Base-by-base conservation (phyloP, 2,329 filamentous ascomycete species). In the Colletotrichum graminicola region DNA sequence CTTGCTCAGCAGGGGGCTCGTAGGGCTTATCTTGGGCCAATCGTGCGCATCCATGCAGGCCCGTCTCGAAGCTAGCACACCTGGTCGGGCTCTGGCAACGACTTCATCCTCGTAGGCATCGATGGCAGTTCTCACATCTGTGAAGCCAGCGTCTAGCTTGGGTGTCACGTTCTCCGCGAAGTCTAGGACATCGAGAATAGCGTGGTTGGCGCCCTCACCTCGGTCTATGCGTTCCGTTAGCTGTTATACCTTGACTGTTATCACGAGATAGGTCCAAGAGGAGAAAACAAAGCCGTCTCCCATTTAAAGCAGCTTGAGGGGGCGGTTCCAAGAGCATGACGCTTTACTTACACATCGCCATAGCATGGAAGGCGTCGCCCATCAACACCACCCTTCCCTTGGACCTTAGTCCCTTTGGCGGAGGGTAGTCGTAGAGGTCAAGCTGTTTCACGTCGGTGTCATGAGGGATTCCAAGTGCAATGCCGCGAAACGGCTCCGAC, bases 121-220 rank as follows among this genome's bases (percentile, higher is more conserved):
- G 5, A 85, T 73, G 0, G 78, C 77, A 0, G 49, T 43, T 23
- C 80, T 76, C 6, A 83, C 59, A 18, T 65, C 63, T 11, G 43
- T 52, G 16, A 66, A 57, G 4, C 23, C 41, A 1, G 26, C 49
- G 2, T 67, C 56, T 39, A 79, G 73, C 2, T 71, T 32, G 0
- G 80, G 77, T 0, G 75, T 39, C 1, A 83, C 74, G 6, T 75
- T 75, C 12, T 81, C 79, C 0, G 81, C 79, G 54, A 89, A 80
- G 45, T 86, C 83, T 2, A 80, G 75, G 0, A 86, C 84, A 74
- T 89, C 88, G 8, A 84, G 76, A 45, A 90, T 86, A 3, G 84
- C 87, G 62, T 89, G 87, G 72, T 90, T 90, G 7, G 86, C 87
- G 1, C 86, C 87, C 77, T 90, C 88, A 3, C 88, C 88, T 16